A percentile compares a stretch with the other conserved stretches of the same genome.
These are phyloP conservation scores for Tuber magnatum DNA, from an alignment of 495 filamentous ascomycete species.

Conservation along the genomic window DNA sequence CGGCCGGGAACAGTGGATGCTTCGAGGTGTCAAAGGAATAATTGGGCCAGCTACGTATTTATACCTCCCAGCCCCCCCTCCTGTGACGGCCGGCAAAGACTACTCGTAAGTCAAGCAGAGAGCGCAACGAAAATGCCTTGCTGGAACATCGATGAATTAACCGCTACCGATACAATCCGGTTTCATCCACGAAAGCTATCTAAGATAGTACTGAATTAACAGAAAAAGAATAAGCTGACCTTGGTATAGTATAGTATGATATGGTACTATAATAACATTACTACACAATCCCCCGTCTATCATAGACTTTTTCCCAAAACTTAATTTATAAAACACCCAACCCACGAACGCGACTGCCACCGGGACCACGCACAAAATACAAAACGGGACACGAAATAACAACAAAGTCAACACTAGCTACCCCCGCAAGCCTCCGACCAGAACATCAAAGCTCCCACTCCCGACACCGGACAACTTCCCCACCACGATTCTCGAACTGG, in stretches of 20 bases:
- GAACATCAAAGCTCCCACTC: slow-evolving; percentile 85
- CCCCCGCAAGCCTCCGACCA: slow-evolving; percentile 49
- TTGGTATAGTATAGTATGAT: neutral
- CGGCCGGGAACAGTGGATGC: no score
- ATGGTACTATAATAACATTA: neutral
- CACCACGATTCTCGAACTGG: slow-evolving; percentile 79
- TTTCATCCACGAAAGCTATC: neutral
- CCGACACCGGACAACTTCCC: slow-evolving; percentile 74
- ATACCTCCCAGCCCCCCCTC: no score
- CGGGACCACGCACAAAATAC: neutral
- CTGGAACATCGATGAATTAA: no score
- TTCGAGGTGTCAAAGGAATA: no score
- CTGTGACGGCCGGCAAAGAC: no score
- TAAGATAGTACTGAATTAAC: neutral
- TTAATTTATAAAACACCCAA: neutral
- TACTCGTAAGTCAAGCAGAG: no score
- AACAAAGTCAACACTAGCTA: neutral
- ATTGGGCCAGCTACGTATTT: no score
- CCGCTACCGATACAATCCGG: neutral
- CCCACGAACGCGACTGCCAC: neutral
- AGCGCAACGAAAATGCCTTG: no score
- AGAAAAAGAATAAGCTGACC: neutral
- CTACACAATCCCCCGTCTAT: neutral
- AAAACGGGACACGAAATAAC: neutral
- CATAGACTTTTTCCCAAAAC: neutral